phyloP scores from a whole-genome alignment of 2,329 filamentous ascomycete genomes.

The Sporothrix sp. region DNA sequence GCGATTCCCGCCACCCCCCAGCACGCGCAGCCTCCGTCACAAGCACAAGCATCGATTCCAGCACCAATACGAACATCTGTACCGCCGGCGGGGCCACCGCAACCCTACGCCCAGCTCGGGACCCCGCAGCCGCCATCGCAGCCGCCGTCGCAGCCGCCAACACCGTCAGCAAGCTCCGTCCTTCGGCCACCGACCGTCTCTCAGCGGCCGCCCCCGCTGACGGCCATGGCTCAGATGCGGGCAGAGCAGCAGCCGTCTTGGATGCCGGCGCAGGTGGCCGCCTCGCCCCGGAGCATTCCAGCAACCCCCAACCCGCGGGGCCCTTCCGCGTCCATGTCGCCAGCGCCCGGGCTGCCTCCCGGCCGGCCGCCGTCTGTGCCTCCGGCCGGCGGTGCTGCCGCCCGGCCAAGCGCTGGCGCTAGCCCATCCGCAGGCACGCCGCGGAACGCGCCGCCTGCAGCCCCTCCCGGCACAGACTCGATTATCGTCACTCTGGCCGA shows the following conservation, averaged over 20 bases:
- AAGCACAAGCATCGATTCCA: neutral
- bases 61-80: neutral
- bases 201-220: neutral
- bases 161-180: neutral
- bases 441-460: conserved; percentile 11
- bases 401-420: conserved; percentile 12
- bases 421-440: conserved; percentile 22
- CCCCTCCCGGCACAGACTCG: conserved; percentile 45
- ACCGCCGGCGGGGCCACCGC: no score
- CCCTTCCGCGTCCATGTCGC: conserved; percentile 23
- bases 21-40: conserved; percentile 1
- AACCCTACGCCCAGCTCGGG: no score
- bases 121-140: no score
- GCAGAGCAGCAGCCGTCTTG: neutral
- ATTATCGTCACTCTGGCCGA: conserved; percentile 74
- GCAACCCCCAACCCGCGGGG: conserved; percentile 18
- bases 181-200: neutral
- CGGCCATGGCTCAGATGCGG: neutral
- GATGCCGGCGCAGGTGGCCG: neutral
- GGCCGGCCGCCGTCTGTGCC: conserved; percentile 8
- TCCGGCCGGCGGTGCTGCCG: neutral
- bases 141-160: neutral
- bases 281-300: neutral
- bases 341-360: conserved; percentile 5
- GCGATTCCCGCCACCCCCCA: neutral